Percentiles rank a stretch among this genome's conserved stretches.
Conservation (phyloP, 1,284 basidiomycete species). For the Coniferiporia weirii region DNA sequence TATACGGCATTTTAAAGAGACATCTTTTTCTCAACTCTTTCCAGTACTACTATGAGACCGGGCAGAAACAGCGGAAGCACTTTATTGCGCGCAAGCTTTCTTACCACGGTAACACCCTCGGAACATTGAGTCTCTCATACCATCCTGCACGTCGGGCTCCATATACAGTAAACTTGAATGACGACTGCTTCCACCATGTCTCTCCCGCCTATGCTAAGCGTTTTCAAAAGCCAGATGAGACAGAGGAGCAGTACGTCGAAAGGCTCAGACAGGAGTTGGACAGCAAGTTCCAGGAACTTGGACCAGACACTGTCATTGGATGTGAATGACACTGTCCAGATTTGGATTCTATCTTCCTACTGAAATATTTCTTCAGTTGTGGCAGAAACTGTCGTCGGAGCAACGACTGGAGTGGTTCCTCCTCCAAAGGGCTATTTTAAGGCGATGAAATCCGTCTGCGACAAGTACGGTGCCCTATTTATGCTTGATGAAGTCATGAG, state of each 20-base stretch:
- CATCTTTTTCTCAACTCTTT: not conserved
- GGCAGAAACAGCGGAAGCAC: constrained; percentile 63
- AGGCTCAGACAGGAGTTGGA: constrained; percentile 75
- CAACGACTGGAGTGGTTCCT: constrained; percentile 69
- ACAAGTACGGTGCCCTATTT: constrained; percentile 81
- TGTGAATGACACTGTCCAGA: constrained; percentile 41
- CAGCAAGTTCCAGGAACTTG: constrained; percentile 75
- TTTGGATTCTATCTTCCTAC: not conserved
- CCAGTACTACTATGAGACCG: constrained; percentile 66
- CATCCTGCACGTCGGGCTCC: constrained; percentile 63
- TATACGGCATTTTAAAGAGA: not conserved
- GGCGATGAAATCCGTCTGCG: constrained; percentile 83
- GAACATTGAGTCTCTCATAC: constrained; percentile 60
- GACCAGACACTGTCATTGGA: constrained; percentile 73
- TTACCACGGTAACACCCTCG: constrained; percentile 81
- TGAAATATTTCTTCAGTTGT: constrained; percentile 47
- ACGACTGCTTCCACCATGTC: constrained; percentile 69
- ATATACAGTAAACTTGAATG: constrained; percentile 60
- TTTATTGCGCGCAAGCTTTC: constrained; percentile 78
- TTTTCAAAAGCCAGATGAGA: constrained; percentile 63
- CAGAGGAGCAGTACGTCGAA: constrained; percentile 72
- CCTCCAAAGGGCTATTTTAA: constrained; percentile 78
- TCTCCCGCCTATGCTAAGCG: constrained; percentile 82
- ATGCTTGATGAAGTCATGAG: constrained; percentile 86
- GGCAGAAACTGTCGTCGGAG: constrained; percentile 81